A percentile compares a stretch with the other conserved stretches of the same genome.
These are phyloP conservation scores for Lolium multiflorum DNA, from an alignment of 176 grass and related monocot genomes.

Conservation along the genomic window DNA sequence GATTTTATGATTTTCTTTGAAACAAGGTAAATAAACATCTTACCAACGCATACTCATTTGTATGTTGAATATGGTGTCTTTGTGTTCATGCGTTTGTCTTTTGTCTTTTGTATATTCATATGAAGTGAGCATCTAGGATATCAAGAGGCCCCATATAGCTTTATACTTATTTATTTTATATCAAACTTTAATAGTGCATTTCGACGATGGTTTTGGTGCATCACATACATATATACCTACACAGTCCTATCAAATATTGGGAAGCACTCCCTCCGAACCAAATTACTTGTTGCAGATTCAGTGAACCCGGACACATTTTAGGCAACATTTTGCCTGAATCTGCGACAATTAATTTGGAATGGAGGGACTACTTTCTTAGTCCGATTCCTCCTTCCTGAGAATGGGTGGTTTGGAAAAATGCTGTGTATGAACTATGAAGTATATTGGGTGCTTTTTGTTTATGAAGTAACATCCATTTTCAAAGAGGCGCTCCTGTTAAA, in stretches of 20 bases:
- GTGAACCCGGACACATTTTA: no score
- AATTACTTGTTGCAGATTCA: no score
- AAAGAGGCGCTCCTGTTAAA: neutral
- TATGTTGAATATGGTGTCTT: neutral
- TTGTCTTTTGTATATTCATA: neutral
- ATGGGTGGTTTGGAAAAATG: neutral
- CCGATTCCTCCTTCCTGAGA: neutral
- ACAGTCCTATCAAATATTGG: neutral
- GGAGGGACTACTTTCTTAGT: neutral
- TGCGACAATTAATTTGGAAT: no score
- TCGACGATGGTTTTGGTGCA: no score
- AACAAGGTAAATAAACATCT: neutral
- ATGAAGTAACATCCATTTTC: constrained; percentile 7
- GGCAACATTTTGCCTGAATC: no score
- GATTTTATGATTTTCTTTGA: neutral
- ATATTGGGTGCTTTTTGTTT: neutral
- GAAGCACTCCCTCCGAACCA: neutral
- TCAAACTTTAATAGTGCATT: neutral
- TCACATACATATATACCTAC: no score
- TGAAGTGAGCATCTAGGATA: neutral
- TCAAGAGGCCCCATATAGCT: neutral
- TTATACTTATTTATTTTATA: neutral
- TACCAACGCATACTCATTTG: constrained; percentile 8
- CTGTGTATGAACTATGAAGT: neutral
- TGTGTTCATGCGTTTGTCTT: neutral